Conservation (phyloP, 306 rosid genomes). For the Citrullus mucosospermus region DNA sequence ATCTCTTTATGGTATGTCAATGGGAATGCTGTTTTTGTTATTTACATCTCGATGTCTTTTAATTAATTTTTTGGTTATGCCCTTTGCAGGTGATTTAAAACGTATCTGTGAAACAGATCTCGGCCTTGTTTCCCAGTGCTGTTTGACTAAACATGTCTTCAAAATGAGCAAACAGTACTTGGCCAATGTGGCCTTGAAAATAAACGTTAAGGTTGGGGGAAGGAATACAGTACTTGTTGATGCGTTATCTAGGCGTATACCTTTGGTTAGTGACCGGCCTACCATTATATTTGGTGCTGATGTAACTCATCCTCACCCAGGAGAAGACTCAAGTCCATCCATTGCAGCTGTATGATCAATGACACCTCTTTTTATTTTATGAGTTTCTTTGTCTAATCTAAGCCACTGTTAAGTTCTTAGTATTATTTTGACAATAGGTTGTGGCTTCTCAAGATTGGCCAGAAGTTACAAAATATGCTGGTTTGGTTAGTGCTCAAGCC, state of each 20-base stretch:
- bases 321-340: conserved; percentile 96
- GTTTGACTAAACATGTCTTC: conserved; percentile 73
- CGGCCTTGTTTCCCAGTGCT: conserved; percentile 91
- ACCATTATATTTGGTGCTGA: conserved; percentile 98
- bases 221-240: conserved; percentile 93
- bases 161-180: conserved; percentile 85
- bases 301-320: conserved; percentile 99
- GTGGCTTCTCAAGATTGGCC: conserved; percentile 99
- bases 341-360: conserved; percentile 73
- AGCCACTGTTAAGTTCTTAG: not conserved
- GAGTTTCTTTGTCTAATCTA: not conserved
- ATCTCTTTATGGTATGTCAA: conserved; percentile 67
- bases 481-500: conserved; percentile 93
- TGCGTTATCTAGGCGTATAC: conserved; percentile 81
- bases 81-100: conserved; percentile 68
- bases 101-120: conserved; percentile 94
- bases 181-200: conserved; percentile 84
- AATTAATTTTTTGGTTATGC: not conserved
- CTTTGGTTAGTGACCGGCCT: conserved; percentile 82
- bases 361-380: not conserved
- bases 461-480: conserved; percentile 89
- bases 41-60: not conserved
- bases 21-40: not conserved
- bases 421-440: conserved; percentile 33
- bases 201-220: conserved; percentile 95